Base-by-base conservation (phyloP, 2,329 filamentous ascomycete species). In the Aspergillus pseudoglaucus region DNA sequence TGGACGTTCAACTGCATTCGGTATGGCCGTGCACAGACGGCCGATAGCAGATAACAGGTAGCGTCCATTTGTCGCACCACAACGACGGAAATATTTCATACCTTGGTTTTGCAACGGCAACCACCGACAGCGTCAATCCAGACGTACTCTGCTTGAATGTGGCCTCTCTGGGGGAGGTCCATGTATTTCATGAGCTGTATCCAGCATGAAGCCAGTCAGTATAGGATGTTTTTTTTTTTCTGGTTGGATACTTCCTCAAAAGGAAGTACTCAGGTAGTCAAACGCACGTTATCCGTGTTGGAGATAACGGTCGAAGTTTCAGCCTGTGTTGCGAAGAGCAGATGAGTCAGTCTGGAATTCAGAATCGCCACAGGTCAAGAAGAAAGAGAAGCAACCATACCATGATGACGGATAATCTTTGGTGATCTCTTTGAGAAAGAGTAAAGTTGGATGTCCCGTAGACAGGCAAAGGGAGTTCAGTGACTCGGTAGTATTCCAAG, bases 71-170 rank as follows among this genome's bases (percentile, higher is more conserved):
- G 10, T 30, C 10, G 10, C 25, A 52, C 44, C 47, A 6, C 27
- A n/a, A 25, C 18, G 30, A 43, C 42, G 35, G 41, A 47, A 48
- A 33, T 22, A 52, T 47, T 42, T 22, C 88, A 79, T 79, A 96
- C 91, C 81, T 90, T 94, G 68, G 87, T 91, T 80, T 97, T 98
- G 70, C 90, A 95, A 65, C 93, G 90, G 61, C 88, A 81, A 65
- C 86, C 85, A 69, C 90, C 90, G 57, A 76, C 73, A 57, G 87
- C 79, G 67, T 96, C 90, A 69, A 96, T 86, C 91, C 91, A 96
- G 79, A 96, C 84, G 76, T 96, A 96, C 77, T 96, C 91, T 67
- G 90, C 91, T 74, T 95, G 93, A 68, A 94, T 79, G 62, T 76
- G 77, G 71, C 90, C 90, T 72, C 86, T 88, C 78, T 97, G 91